Evolutionary conservation across 2,329 filamentous ascomycete species (phyloP), one percentile per base, ranked within the genome.

Genomic region (Fusarium kyushuense): DNA sequence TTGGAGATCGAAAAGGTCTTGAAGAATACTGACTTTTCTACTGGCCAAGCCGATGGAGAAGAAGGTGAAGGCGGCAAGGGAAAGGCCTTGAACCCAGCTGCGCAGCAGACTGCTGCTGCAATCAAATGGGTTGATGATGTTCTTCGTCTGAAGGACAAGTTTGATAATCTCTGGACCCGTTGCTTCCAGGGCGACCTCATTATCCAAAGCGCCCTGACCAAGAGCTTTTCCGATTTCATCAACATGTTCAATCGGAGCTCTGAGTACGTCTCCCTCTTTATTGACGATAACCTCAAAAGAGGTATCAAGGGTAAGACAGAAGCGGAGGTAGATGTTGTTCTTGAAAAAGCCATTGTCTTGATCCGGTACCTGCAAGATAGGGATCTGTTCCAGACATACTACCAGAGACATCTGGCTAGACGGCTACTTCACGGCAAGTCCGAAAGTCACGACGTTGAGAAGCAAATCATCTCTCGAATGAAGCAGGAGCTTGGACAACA

Each of bases 121-220:
- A 91, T 98, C 72, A 93, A 92, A 74, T 99, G 96, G 96, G 95
- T 98, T 4, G 93, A 97, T 72, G 94, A 97, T 72, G 92, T 98
- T 4, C 82, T 99, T 47, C 80, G 81, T 19, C 83, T 99, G 29
- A 97, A 98, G 79, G 90, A 92, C 71, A 96, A 96, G 76, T 98
- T 97, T 73, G 94, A 98, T 77, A 85, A 80, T 14, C 87, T 99
- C 62, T 94, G 91, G 88, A 82, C 81, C 41, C 78, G 81, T 13
- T 92, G 94, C 42, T 97, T 98, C 76, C 78, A 85, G 23, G 84
- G 87, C 42, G 94, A 98, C 74, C 85, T 93, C 38, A 84, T 89
- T 10, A 83, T 99, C 17, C 92, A 97, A 73, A 92, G 91, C 3
- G 90, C 93, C 0, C 84, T 98, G 27, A 94, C 93, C 3, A 90